phyloP scores from a whole-genome alignment of 495 filamentous ascomycete species.

The Penicillium odoratum region DNA sequence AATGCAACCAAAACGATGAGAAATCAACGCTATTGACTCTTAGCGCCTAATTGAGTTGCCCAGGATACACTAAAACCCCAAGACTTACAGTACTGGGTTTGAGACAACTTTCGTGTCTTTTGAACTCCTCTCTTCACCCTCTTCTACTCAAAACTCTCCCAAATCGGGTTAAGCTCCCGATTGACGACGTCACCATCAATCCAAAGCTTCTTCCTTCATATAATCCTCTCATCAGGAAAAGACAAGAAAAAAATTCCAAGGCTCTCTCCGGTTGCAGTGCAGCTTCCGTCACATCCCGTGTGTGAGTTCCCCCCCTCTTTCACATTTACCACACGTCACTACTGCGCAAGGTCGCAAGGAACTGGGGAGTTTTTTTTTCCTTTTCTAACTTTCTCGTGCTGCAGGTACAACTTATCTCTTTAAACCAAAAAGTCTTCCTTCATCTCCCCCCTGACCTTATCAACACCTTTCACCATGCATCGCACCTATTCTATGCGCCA shows the following conservation, averaged over 20 bases:
- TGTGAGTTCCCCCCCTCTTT: constrained; percentile 21
- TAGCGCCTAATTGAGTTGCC: constrained; percentile 11
- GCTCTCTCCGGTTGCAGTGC: constrained; percentile 33
- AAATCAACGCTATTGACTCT: constrained; percentile 17
- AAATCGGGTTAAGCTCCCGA: constrained; percentile 26
- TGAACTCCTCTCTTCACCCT: too few species aligned
- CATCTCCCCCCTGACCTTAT: constrained; percentile 1
- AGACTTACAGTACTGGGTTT: too few species aligned
- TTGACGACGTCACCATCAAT: constrained; percentile 42
- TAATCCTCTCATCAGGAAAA: constrained; percentile 1
- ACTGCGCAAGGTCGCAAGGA: constrained; percentile 43
- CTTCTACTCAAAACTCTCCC: constrained; percentile 3
- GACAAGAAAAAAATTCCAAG: constrained; percentile 1
- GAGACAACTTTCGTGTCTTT: not conserved
- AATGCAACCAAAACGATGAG: not conserved
- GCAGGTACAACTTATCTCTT: constrained; percentile 16
- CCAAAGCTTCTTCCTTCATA: constrained; percentile 10
- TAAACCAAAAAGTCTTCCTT: constrained; percentile 3
- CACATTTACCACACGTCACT: constrained; percentile 39
- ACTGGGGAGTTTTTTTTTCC: constrained; percentile 13
- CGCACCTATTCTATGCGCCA: constrained; percentile 99
- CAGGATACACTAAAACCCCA: not conserved
- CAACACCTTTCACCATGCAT: constrained; percentile 64
- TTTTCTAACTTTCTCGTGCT: constrained; percentile 20
- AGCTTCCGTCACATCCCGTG: constrained; percentile 37